These are phyloP conservation scores for Pleurotus citrinopileatus DNA, from an alignment of 768 basidiomycete genomes.

Conservation along the genomic window DNA sequence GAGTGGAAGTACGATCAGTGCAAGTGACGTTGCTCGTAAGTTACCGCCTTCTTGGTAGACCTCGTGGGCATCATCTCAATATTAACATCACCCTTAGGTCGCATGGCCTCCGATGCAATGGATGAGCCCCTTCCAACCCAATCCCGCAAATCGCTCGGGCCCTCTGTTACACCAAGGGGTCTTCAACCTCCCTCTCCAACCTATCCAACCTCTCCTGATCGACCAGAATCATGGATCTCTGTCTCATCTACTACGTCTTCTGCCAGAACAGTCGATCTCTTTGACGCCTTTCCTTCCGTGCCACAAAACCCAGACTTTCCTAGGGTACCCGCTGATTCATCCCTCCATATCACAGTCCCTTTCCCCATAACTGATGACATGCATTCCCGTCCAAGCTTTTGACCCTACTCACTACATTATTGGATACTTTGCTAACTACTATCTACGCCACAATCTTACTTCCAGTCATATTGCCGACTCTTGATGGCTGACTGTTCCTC, in stretches of 20 bases:
- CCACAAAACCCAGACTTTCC: constrained; percentile 34
- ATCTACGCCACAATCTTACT: too few species aligned
- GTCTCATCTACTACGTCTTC: constrained; percentile 23
- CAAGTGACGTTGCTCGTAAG: constrained; percentile 39
- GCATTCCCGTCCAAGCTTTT: neutral
- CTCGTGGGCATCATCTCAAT: too few species aligned
- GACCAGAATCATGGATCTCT: constrained; percentile 14
- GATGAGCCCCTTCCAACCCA: constrained; percentile 3
- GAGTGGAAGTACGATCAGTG: constrained; percentile 40
- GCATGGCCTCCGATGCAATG: constrained; percentile 1
- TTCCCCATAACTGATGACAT: neutral
- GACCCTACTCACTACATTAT: neutral
- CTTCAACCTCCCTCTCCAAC: constrained; percentile 12
- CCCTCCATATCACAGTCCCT: neutral
- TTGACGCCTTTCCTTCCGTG: constrained; percentile 73
- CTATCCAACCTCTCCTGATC: constrained; percentile 12
- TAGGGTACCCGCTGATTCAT: neutral
- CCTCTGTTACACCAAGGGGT: constrained; percentile 6
- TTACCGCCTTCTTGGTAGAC: constrained; percentile 10
- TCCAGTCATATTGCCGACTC: too few species aligned
- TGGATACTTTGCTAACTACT: too few species aligned
- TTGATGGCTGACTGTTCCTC: too few species aligned
- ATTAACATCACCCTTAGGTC: constrained; percentile 3
- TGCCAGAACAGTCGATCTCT: constrained; percentile 51
- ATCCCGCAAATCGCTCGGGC: neutral